Evolutionary conservation across 352 stramenopile species (phyloP), one percentile per base, ranked within the genome.

Genomic region (Thalassiosira hispida): DNA sequence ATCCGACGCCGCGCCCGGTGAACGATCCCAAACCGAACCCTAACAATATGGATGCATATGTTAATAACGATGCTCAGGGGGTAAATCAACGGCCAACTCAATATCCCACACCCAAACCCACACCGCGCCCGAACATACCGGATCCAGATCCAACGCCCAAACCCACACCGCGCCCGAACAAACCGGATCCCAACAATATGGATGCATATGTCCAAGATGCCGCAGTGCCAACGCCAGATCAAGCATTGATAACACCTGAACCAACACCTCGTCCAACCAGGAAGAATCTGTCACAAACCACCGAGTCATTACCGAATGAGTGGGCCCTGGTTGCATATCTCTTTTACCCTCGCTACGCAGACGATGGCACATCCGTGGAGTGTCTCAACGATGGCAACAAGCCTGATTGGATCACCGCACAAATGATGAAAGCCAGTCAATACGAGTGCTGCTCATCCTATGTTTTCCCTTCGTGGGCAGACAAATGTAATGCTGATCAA

Each of bases 301-400:
- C 52, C 9, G 38, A 38, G 16, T 18, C 31, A 29, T 22, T 27
- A 33, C 5, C 23, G 40, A 42, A 35, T 33, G 49, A 53, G 20
- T 14, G 38, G 4, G 1, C 29, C 25, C 14, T n/a, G 29, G 2
- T 22, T 0, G 61, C 55, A 5, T 40, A 12, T 1, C 46, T 75
- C 2, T 78, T 70, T 29, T 83, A 75, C 59, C 75, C 75, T 55
- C 25, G 72, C 47, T 83, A 71, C 29, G 56, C 35, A 55, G 35
- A 35, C 40, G 64, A 72, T 61, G 62, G 72, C n/a, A 56, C 22
- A 16, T 57, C 64, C 7, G 60, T n/a, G 4, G 61, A 60, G 44
- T 83, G 75, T 35, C 42, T 40, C 22, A 72, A 62, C 20, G 75
- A 75, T 49, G 67, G 69, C 4, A 59, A 75, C 16, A 22, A 23